These are phyloP conservation scores for Crepidotus variabilis DNA, from an alignment of 768 basidiomycete species.

Conservation along the genomic window DNA sequence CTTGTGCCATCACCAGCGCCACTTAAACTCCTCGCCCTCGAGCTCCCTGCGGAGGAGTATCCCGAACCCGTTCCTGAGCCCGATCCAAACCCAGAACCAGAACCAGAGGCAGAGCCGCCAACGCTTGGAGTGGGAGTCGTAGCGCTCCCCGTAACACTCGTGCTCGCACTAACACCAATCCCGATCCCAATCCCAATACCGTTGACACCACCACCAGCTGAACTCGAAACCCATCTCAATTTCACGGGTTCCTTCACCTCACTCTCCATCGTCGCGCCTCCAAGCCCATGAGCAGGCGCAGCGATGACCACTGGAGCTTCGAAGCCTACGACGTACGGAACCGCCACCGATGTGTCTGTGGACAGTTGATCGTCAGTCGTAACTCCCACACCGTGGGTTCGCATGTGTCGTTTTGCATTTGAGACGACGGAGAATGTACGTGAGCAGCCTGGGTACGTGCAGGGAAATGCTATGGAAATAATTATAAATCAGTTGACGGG, in stretches of 20 bases:
- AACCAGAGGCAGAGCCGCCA: not conserved
- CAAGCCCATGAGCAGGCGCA: not conserved
- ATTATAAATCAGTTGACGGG: not conserved
- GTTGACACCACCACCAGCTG: not conserved
- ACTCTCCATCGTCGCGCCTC: not conserved
- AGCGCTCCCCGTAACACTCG: not conserved
- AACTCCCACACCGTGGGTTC: conserved; percentile 51
- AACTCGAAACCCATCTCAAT: conserved; percentile 4
- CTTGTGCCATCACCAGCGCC: not conserved
- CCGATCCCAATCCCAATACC: not conserved
- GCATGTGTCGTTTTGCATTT: conserved; percentile 62
- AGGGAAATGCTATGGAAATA: conserved; percentile 28
- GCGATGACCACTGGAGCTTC: conserved; percentile 22
- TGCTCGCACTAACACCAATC: not conserved
- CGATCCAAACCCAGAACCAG: not conserved
- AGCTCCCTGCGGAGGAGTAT: not conserved
- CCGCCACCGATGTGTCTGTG: conserved; percentile 5
- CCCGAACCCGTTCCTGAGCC: not conserved
- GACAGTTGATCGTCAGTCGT: conserved; percentile 12
- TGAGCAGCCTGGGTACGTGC: conserved; percentile 46
- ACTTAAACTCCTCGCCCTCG: conserved; percentile 6
- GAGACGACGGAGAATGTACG: conserved; percentile 63
- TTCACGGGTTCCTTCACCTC: conserved; percentile 3
- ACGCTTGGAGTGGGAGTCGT: not conserved
- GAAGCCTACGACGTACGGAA: conserved; percentile 25